A percentile compares a stretch with the other conserved stretches of the same genome.
Evolutionary conservation across 768 basidiomycete genomes (phyloP).

Genomic region (Naganishia vishniacii): DNA sequence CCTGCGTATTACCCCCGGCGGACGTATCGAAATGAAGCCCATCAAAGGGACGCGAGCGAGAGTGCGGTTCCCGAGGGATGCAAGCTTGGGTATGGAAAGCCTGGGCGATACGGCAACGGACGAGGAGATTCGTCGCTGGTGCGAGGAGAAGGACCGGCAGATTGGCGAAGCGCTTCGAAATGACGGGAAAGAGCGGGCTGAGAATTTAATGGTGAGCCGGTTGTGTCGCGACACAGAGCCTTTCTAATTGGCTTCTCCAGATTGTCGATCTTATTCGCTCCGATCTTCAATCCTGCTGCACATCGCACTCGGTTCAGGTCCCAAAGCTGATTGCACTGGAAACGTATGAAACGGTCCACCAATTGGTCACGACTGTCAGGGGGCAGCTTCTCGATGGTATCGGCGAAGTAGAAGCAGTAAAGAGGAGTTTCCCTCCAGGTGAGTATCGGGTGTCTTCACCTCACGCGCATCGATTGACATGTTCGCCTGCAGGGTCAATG

Average conservation of each 20-base stretch:
- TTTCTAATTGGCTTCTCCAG: constrained; percentile 28
- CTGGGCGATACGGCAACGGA: constrained; percentile 28
- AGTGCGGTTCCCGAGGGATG: constrained; percentile 38
- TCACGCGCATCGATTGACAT: neutral
- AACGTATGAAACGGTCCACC: constrained; percentile 90
- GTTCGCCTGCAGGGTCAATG: constrained; percentile 69
- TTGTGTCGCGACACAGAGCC: neutral
- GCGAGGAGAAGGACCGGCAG: constrained; percentile 32
- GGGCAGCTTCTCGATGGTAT: constrained; percentile 56
- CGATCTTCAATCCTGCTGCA: constrained; percentile 74
- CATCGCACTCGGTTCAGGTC: constrained; percentile 70
- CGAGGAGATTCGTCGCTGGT: constrained; percentile 3
- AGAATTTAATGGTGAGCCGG: constrained; percentile 74
- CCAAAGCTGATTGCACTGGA: constrained; percentile 81
- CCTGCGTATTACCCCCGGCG: constrained; percentile 64
- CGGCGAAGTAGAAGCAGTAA: constrained; percentile 69
- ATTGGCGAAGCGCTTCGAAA: constrained; percentile 40
- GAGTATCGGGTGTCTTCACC: constrained; percentile 26
- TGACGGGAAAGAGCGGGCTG: constrained; percentile 78
- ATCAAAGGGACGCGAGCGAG: constrained; percentile 83
- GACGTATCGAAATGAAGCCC: constrained; percentile 75
- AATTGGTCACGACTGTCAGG: constrained; percentile 88
- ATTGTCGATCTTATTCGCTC: constrained; percentile 94
- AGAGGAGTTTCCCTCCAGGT: constrained; percentile 80
- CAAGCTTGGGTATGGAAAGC: constrained; percentile 54